Evolutionary conservation across 805 yeast species (phyloP).

Genomic region (Metschnikowia gruessii): DNA sequence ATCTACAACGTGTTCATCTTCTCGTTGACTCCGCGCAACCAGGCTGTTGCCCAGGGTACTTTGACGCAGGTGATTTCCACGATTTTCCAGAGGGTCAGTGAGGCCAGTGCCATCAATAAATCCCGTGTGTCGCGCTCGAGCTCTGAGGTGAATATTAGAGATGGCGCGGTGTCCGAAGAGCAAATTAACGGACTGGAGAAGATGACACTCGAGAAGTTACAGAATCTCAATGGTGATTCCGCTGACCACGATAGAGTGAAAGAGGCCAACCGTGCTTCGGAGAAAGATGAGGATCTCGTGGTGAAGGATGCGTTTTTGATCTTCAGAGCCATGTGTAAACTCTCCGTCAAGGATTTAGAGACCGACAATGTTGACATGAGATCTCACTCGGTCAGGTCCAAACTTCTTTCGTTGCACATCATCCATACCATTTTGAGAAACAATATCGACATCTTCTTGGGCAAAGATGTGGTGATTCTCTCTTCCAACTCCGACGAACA

Average conservation of each 20-base stretch:
- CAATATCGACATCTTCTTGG: conserved; percentile 76
- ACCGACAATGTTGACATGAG: conserved; percentile 76
- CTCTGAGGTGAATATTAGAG: conserved; percentile 20
- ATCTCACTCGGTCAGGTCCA: conserved; percentile 90
- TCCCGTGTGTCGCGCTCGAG: conserved; percentile 16
- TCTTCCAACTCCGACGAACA: conserved; percentile 49
- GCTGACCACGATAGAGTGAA: conserved; percentile 51
- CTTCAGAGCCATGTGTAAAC: conserved; percentile 91
- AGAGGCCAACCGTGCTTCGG: conserved; percentile 43
- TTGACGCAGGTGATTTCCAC: conserved; percentile 86
- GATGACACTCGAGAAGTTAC: conserved; percentile 60
- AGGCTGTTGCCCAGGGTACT: conserved; percentile 93
- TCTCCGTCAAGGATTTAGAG: conserved; percentile 82
- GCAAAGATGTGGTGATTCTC: conserved; percentile 52
- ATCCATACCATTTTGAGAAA: conserved; percentile 82
- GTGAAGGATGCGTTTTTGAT: conserved; percentile 90
- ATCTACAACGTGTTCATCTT: conserved; percentile 89
- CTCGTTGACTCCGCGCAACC: conserved; percentile 78
- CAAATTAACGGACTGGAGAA: conserved; percentile 19
- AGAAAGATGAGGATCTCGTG: conserved; percentile 61
- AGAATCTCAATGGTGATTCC: conserved; percentile 48
- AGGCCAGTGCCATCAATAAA: conserved; percentile 17
- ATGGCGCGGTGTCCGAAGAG: conserved; percentile 10
- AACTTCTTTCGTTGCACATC: conserved; percentile 81
- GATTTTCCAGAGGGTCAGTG: conserved; percentile 67